These are phyloP conservation scores for Wickerhamiella azymoides DNA, from an alignment of 805 yeast species.

Conservation along the genomic window DNA sequence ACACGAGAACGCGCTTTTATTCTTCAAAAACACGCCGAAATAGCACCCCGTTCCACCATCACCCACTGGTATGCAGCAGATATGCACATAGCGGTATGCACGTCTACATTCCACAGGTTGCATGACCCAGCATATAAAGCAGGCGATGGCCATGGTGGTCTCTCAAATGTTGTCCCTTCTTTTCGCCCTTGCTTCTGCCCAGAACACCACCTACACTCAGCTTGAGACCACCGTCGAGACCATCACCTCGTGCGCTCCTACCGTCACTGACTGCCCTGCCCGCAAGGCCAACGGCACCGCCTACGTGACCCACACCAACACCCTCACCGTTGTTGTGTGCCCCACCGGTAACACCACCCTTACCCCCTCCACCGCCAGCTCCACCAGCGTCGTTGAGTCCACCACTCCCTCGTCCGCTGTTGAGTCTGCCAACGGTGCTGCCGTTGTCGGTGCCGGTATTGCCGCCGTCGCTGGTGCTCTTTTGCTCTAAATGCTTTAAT, in stretches of 20 bases:
- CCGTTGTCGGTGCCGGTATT: constrained; percentile 15
- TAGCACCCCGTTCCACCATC: neutral
- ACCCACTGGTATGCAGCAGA: neutral
- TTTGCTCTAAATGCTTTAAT: constrained; percentile 10
- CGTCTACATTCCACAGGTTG: neutral
- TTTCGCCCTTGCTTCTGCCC: constrained; percentile 7
- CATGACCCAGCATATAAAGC: neutral
- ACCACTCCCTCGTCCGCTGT: constrained; percentile 9
- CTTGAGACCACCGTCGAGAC: constrained; percentile 27
- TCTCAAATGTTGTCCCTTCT: neutral
- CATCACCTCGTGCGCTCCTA: constrained; percentile 33
- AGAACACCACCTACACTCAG: constrained; percentile 8
- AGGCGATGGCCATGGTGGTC: neutral
- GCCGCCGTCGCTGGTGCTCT: constrained; percentile 13
- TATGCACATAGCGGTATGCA: neutral
- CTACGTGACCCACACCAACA: constrained; percentile 15
- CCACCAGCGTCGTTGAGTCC: constrained; percentile 11
- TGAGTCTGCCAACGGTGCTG: constrained; percentile 11
- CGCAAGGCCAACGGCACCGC: constrained; percentile 17
- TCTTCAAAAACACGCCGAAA: neutral
- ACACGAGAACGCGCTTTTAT: too few relatives aligned
- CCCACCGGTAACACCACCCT: constrained; percentile 12
- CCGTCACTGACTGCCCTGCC: constrained; percentile 37
- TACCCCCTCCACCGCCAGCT: constrained; percentile 7
- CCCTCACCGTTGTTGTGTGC: constrained; percentile 15